phyloP scores from a whole-genome alignment of 345 rosid genomes.

The Gossypioides kirkii region DNA sequence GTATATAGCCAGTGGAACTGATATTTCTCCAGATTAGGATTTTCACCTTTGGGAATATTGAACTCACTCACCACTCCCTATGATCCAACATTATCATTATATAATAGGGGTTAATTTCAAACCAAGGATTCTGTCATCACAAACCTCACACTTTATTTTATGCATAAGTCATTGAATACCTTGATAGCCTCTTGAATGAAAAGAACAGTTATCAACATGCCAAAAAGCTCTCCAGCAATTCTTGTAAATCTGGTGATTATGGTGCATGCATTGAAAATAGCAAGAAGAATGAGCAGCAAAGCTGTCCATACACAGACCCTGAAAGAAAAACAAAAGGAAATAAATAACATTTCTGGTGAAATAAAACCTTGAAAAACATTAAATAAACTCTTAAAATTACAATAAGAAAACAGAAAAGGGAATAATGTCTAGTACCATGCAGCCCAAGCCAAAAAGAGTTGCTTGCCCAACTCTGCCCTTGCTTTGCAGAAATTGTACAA shows the following conservation, averaged over 20 bases:
- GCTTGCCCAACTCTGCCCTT: conserved; percentile 47
- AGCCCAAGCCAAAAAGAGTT: conserved; percentile 69
- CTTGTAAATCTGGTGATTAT: conserved; percentile 61
- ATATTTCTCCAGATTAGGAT: conserved; percentile 33
- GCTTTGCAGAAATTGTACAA: conserved; percentile 59
- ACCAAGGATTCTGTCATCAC: not conserved
- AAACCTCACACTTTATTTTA: not conserved
- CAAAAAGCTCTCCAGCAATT: conserved; percentile 76
- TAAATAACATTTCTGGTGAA: too few species aligned
- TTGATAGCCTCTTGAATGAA: conserved; percentile 77
- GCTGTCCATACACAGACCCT: conserved; percentile 82
- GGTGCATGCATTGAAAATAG: conserved; percentile 27
- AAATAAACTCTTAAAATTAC: not conserved
- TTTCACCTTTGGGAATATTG: conserved; percentile 33
- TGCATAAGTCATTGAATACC: conserved; percentile 27
- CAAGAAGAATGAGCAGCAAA: conserved; percentile 34
- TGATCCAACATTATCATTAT: not conserved
- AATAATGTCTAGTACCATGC: conserved; percentile 48
- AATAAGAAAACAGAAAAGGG: not conserved
- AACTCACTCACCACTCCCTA: conserved; percentile 71
- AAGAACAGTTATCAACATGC: conserved; percentile 70
- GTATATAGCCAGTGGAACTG: conserved; percentile 50
- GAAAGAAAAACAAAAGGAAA: conserved; percentile 2
- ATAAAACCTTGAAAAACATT: too few species aligned
- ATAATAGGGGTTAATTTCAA: not conserved